These are phyloP conservation scores for Fusarium torreyae DNA, from an alignment of 2,329 filamentous ascomycete species.

Conservation along the genomic window DNA sequence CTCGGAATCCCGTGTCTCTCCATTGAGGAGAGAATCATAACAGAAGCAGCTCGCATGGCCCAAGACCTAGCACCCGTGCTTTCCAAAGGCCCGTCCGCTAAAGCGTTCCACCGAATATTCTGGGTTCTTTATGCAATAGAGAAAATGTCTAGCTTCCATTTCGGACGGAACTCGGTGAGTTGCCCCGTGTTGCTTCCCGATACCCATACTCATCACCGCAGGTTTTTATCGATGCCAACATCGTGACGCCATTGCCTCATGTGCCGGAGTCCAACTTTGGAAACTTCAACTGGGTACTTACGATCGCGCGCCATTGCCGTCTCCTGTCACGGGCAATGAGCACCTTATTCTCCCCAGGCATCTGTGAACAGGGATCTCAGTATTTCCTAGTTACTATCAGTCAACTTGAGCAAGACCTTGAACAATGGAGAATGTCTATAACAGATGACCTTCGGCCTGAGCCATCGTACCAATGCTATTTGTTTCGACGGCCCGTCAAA, in stretches of 20 bases:
- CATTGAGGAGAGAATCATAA: conserved; percentile 39
- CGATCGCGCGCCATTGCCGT: conserved; percentile 29
- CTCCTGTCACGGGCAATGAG: conserved; percentile 36
- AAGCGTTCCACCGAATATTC: conserved; percentile 33
- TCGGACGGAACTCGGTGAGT: conserved; percentile 41
- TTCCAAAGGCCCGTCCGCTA: conserved; percentile 14
- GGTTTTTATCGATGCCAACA: conserved; percentile 36
- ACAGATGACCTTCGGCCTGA: conserved; percentile 27
- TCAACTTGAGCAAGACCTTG: conserved; percentile 35
- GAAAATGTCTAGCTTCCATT: conserved; percentile 45
- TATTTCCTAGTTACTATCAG: conserved; percentile 29
- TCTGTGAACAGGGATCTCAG: conserved; percentile 11
- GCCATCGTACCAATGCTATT: not conserved
- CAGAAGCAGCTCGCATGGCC: conserved; percentile 35
- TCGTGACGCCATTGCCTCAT: conserved; percentile 34
- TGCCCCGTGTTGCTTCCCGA: accelerated
- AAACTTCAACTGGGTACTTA: conserved; percentile 29
- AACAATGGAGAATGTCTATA: conserved; percentile 32
- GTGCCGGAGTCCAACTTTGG: conserved; percentile 41
- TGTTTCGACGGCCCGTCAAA: conserved; percentile 16
- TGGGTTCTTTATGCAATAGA: conserved; percentile 43
- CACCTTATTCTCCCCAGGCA: conserved; percentile 32
- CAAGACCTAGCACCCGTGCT: conserved; percentile 33
- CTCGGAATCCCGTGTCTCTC: conserved; percentile 34
- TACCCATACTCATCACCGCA: not conserved